A percentile compares a stretch with the other conserved stretches of the same genome.
These are phyloP conservation scores for Salisapilia sapeloensis DNA, from an alignment of 352 stramenopile genomes.

Conservation along the genomic window DNA sequence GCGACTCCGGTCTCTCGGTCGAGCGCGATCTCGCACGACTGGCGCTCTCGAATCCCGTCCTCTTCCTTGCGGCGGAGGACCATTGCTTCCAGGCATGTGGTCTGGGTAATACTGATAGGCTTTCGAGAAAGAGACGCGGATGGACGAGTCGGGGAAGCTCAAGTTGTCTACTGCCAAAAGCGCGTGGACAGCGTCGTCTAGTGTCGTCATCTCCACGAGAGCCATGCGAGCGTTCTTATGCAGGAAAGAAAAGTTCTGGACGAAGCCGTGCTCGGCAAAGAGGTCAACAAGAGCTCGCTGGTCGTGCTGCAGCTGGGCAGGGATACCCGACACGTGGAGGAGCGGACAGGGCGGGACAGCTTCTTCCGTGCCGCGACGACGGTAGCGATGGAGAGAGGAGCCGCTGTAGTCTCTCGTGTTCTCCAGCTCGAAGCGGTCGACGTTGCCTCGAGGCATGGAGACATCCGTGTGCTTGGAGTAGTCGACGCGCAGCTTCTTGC, in stretches of 20 bases:
- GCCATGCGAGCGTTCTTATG: constrained; percentile 67
- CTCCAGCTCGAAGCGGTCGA: constrained; percentile 65
- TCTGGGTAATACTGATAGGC: constrained; percentile 16
- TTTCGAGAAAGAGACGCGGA: constrained; percentile 74
- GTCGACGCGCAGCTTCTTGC: constrained; percentile 66
- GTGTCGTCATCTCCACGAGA: constrained; percentile 48
- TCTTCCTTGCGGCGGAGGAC: background rate
- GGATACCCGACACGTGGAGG: constrained; percentile 63
- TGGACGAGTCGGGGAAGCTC: constrained; percentile 45
- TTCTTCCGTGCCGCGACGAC: constrained; percentile 36
- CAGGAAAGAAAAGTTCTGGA: constrained; percentile 61
- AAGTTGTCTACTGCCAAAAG: constrained; percentile 54
- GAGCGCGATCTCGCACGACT: constrained; percentile 1
- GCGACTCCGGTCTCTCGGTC: constrained; percentile 5
- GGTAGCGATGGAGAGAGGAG: constrained; percentile 64
- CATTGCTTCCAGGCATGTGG: constrained; percentile 1
- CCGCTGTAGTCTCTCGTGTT: constrained; percentile 66
- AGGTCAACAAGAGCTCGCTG: constrained; percentile 38
- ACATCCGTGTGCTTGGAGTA: constrained; percentile 70
- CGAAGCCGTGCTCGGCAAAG: constrained; percentile 49
- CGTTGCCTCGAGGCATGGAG: constrained; percentile 65
- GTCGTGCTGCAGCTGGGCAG: constrained; percentile 39
- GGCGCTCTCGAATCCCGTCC: constrained; percentile 1
- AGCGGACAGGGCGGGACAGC: constrained; percentile 40
- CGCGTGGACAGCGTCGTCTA: constrained; percentile 64